Conservation (phyloP, 1,284 basidiomycete genomes). For the Peniophora sp. region DNA sequence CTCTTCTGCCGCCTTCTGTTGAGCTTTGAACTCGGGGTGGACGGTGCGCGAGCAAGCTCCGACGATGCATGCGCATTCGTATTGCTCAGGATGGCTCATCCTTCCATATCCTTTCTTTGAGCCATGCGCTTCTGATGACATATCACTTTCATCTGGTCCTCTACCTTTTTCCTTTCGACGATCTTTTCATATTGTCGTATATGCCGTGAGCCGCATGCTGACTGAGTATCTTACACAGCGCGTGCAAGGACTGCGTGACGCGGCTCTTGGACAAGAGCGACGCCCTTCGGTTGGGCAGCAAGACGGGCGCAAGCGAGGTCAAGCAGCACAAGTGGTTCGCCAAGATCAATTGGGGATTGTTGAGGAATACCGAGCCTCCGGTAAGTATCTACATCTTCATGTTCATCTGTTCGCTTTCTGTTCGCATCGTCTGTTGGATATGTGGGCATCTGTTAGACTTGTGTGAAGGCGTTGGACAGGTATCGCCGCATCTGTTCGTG, state of each 20-base stretch:
- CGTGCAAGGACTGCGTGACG: slow-evolving; percentile 82
- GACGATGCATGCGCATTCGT: too few relatives aligned
- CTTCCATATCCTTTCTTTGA: too few relatives aligned
- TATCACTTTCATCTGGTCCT: too few relatives aligned
- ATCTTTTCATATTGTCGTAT: too few relatives aligned
- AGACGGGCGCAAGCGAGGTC: slow-evolving; percentile 94
- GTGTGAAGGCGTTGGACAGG: neutral
- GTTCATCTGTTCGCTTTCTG: slow-evolving; percentile 5
- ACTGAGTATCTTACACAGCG: slow-evolving; percentile 31
- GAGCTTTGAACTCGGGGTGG: too few relatives aligned
- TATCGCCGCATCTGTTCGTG: too few relatives aligned
- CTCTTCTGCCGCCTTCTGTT: too few relatives aligned
- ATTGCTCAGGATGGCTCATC: too few relatives aligned
- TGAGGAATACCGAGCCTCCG: slow-evolving; percentile 90
- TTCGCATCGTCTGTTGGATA: slow-evolving; percentile 1
- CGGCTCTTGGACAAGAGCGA: slow-evolving; percentile 95
- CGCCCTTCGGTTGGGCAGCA: slow-evolving; percentile 80
- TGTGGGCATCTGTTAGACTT: neutral
- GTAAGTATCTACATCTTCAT: slow-evolving; percentile 40
- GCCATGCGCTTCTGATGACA: too few relatives aligned
- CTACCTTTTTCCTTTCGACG: too few relatives aligned
- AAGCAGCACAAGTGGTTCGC: slow-evolving; percentile 99
- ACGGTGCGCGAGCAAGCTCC: too few relatives aligned
- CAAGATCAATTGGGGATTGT: slow-evolving; percentile 92
- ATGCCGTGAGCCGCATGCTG: slow-evolving; percentile 1